Evolutionary conservation across 2,329 filamentous ascomycete species (phyloP).

Genomic region (Sporothrix curviconia): DNA sequence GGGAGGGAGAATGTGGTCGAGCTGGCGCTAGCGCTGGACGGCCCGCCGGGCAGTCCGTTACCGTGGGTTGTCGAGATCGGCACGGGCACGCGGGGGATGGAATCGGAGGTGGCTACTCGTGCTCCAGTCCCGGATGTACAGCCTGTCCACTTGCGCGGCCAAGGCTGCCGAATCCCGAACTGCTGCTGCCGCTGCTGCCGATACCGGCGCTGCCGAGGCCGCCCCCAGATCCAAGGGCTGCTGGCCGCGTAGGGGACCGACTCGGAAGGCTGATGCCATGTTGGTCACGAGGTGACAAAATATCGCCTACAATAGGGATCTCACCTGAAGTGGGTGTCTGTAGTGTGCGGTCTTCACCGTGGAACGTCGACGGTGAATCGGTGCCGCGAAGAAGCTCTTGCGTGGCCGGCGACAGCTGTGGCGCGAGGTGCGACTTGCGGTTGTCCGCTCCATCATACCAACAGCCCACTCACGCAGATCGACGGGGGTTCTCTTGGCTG

Average conservation of each 20-base stretch:
- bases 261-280: slow-evolving; percentile 35
- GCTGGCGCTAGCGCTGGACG: slow-evolving; percentile 33
- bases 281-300: slow-evolving; percentile 49
- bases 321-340: slow-evolving; percentile 65
- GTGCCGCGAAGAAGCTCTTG: slow-evolving; percentile 64
- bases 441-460: slow-evolving; percentile 92
- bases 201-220: slow-evolving; percentile 8
- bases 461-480: slow-evolving; percentile 91
- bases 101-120: slow-evolving; percentile 46
- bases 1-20: slow-evolving; percentile 55
- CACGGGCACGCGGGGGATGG: slow-evolving; percentile 43
- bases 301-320: slow-evolving; percentile 58
- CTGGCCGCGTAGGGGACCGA: slow-evolving; percentile 43
- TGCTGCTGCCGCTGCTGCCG: slow-evolving; percentile 3
- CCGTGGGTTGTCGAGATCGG: slow-evolving; percentile 19
- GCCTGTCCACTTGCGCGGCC: slow-evolving; percentile 39
- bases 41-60: slow-evolving; percentile 25
- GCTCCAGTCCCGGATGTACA: slow-evolving; percentile 47
- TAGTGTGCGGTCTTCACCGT: slow-evolving; percentile 41
- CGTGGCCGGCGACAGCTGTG: slow-evolving; percentile 70
- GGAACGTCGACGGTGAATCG: slow-evolving; percentile 48
- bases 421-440: slow-evolving; percentile 85
- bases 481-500: slow-evolving; percentile 92
- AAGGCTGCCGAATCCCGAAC: slow-evolving; percentile 31
- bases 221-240: slow-evolving; percentile 2